Evolutionary conservation across 1,284 basidiomycete genomes (phyloP).

Genomic region (Rhodotorula mucilaginosa): DNA sequence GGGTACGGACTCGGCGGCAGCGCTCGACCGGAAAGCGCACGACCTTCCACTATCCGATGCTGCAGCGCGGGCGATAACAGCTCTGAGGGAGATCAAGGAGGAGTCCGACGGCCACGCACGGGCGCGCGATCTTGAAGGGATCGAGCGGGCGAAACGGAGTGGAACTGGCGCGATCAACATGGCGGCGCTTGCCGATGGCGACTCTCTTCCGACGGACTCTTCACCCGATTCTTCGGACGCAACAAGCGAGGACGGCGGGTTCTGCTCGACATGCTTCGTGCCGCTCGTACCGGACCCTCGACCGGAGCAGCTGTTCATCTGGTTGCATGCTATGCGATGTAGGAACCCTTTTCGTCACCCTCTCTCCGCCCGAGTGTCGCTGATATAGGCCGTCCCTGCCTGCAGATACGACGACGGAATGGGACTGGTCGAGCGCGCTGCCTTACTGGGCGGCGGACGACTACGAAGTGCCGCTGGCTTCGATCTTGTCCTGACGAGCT

Average conservation of each 20-base stretch:
- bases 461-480: constrained; percentile 32
- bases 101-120: constrained; percentile 88
- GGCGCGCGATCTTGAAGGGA: constrained; percentile 67
- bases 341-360: background rate
- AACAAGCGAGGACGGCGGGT: constrained; percentile 48
- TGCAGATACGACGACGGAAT: constrained; percentile 41
- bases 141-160: constrained; percentile 13
- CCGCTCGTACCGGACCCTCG: constrained; percentile 86
- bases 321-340: constrained; percentile 78
- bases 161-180: constrained; percentile 59
- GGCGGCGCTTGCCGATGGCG: constrained; percentile 38
- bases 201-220: too few species aligned
- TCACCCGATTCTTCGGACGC: constrained; percentile 53
- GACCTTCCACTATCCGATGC: constrained; percentile 59
- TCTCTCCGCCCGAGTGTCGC: too few species aligned
- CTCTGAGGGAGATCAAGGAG: constrained; percentile 85
- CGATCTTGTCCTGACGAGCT: constrained; percentile 16
- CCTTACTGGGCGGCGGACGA: constrained; percentile 42
- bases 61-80: constrained; percentile 77
- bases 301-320: constrained; percentile 87
- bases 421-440: constrained; percentile 41
- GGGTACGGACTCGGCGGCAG: background rate
- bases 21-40: constrained; percentile 18
- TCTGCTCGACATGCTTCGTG: constrained; percentile 82
- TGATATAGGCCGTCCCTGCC: background rate